These are phyloP conservation scores for Rhinocladiella similis DNA, from an alignment of 2,329 filamentous ascomycete species.

Conservation along the genomic window DNA sequence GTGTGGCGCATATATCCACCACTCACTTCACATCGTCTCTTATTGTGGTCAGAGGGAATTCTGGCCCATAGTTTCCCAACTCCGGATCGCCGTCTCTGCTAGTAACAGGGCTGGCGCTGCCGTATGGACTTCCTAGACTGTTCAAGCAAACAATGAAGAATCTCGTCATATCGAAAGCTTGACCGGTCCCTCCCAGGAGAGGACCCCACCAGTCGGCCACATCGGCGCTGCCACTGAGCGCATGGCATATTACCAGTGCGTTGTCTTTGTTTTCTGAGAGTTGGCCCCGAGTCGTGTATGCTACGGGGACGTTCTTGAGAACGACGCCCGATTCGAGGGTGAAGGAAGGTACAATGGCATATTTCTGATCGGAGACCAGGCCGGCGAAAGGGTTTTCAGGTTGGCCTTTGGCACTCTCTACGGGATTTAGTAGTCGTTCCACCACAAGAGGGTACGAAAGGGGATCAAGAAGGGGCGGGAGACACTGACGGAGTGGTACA, in stretches of 20 bases:
- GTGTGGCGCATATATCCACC: no score
- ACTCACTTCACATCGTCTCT: conserved; percentile 90
- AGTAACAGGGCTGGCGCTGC: conserved; percentile 62
- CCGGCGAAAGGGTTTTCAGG: conserved; percentile 87
- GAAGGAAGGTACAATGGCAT: conserved; percentile 84
- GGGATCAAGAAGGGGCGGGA: conserved; percentile 13
- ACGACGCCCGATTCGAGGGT: conserved; percentile 89
- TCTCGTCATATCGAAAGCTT: conserved; percentile 54
- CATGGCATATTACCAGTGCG: conserved; percentile 62
- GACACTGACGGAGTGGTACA: conserved; percentile 40
- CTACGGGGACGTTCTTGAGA: conserved; percentile 70
- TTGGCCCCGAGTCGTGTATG: conserved; percentile 63
- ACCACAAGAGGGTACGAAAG: conserved; percentile 4
- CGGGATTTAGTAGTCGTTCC: conserved; percentile 54
- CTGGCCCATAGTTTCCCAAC: conserved; percentile 82
- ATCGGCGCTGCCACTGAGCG: conserved; percentile 56
- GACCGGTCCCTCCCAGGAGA: conserved; percentile 53
- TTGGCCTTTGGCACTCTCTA: conserved; percentile 61
- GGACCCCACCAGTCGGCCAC: conserved; percentile 59
- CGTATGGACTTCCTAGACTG: conserved; percentile 57
- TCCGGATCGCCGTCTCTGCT: conserved; percentile 75
- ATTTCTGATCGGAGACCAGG: conserved; percentile 84
- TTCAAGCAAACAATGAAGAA: conserved; percentile 58
- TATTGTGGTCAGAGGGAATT: conserved; percentile 94
- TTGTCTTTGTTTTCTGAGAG: conserved; percentile 60